These are phyloP conservation scores for Starmera dryadoides DNA, from an alignment of 805 yeast species.

Conservation along the genomic window DNA sequence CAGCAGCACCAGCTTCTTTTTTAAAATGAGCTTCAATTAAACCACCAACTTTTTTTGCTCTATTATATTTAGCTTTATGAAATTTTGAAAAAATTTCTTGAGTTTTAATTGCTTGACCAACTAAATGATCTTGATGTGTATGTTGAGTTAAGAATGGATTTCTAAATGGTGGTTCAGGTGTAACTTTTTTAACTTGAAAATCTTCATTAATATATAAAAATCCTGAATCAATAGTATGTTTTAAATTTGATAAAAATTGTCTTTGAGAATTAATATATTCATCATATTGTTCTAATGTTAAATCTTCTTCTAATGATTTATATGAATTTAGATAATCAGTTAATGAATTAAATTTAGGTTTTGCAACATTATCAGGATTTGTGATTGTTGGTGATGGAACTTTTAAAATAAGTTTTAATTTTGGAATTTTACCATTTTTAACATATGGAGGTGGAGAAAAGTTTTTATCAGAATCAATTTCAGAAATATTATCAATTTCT, in stretches of 20 bases:
- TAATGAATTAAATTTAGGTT: slow-evolving; percentile 36
- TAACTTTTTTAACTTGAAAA: slow-evolving; percentile 28
- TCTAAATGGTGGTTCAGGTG: slow-evolving; percentile 35
- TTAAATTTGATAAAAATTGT: slow-evolving; percentile 33
- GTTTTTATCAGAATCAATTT: slow-evolving; percentile 1
- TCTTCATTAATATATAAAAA: slow-evolving; percentile 38
- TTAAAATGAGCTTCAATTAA: slow-evolving; percentile 86
- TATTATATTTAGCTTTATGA: slow-evolving; percentile 55
- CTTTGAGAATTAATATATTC: slow-evolving; percentile 48
- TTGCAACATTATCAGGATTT: slow-evolving; percentile 51
- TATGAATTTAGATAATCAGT: slow-evolving; percentile 46
- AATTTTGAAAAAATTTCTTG: slow-evolving; percentile 64
- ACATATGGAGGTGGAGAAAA: slow-evolving; percentile 13
- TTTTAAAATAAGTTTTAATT: slow-evolving; percentile 24
- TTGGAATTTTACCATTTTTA: slow-evolving; percentile 16
- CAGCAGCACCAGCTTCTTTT: slow-evolving; percentile 82
- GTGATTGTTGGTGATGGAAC: slow-evolving; percentile 43
- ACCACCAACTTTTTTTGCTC: slow-evolving; percentile 64
- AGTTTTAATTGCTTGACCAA: slow-evolving; percentile 68
- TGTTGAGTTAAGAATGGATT: slow-evolving; percentile 40
- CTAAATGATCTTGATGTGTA: slow-evolving; percentile 65
- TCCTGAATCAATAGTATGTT: slow-evolving; percentile 37
- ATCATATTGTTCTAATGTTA: slow-evolving; percentile 53
- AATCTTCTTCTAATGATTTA: slow-evolving; percentile 54
- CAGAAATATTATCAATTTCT: slow-evolving; percentile 3